These are phyloP conservation scores for Aureobasidium sp. DNA, from an alignment of 2,329 filamentous ascomycete genomes.

Conservation along the genomic window DNA sequence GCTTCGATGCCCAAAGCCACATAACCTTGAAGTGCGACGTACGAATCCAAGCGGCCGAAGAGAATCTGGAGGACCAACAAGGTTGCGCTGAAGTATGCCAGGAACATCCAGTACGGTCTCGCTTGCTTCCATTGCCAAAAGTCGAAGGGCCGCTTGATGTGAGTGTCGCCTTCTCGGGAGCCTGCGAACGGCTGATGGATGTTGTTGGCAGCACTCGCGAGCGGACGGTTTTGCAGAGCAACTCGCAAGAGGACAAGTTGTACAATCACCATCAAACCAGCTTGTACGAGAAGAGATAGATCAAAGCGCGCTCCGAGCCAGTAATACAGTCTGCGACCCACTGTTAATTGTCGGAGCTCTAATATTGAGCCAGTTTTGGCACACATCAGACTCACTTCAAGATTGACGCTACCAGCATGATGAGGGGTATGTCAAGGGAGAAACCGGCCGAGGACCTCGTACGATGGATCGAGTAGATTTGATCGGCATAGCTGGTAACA, in stretches of 20 bases:
- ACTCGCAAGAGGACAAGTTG: slow-evolving; percentile 53
- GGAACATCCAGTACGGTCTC: slow-evolving; percentile 71
- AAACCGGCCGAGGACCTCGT: slow-evolving; percentile 53
- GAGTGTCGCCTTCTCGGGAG: slow-evolving; percentile 33
- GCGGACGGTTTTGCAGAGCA: slow-evolving; percentile 47
- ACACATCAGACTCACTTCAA: slow-evolving; percentile 42
- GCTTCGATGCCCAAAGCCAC: slow-evolving; percentile 72
- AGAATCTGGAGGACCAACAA: slow-evolving; percentile 59
- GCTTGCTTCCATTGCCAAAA: slow-evolving; percentile 77
- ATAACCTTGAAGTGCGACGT: slow-evolving; percentile 61
- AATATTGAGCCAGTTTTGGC: background rate
- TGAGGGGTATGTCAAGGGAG: slow-evolving; percentile 57
- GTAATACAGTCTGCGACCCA: slow-evolving; percentile 48
- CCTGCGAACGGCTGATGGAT: slow-evolving; percentile 52
- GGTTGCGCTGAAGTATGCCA: slow-evolving; percentile 56
- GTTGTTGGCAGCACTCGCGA: slow-evolving; percentile 27
- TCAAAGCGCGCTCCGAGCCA: slow-evolving; percentile 57
- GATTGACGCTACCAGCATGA: slow-evolving; percentile 57
- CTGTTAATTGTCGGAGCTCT: background rate
- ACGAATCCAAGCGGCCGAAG: slow-evolving; percentile 49
- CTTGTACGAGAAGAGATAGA: slow-evolving; percentile 49
- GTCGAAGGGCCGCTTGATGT: slow-evolving; percentile 54
- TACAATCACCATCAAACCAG: slow-evolving; percentile 50
- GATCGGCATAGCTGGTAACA: slow-evolving; percentile 57
- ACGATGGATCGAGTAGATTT: slow-evolving; percentile 56